Evolutionary conservation across 75 land plant species (phyloP).

Genomic region (Cupressus sempervirens): DNA sequence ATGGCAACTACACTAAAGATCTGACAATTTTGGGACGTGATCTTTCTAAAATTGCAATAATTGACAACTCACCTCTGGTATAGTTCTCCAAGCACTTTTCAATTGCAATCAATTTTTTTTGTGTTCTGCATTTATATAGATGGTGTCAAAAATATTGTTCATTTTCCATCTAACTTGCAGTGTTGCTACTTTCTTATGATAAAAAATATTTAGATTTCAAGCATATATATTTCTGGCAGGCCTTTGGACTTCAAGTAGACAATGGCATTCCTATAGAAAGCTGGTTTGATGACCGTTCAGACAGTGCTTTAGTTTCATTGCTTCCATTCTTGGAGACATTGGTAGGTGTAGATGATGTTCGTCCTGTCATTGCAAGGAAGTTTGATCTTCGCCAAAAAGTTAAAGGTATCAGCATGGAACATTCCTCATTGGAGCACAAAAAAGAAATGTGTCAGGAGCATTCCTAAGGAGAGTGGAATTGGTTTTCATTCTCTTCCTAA

Average conservation of each 20-base stretch:
- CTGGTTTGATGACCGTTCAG: constrained; percentile 76
- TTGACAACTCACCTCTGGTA: constrained; percentile 91
- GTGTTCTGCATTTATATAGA: not conserved
- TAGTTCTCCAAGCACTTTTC: not conserved
- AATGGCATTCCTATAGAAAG: constrained; percentile 88
- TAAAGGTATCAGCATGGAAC: constrained; percentile 19
- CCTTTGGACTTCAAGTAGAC: constrained; percentile 86
- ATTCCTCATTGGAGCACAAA: not conserved
- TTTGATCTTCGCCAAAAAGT: constrained; percentile 64
- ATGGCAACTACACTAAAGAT: constrained; percentile 79
- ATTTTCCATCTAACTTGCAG: not conserved
- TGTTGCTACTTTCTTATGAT: not conserved
- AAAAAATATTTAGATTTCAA: not conserved
- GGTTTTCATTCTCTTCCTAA: not conserved
- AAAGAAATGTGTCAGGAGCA: constrained; percentile 1
- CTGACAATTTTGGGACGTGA: constrained; percentile 82
- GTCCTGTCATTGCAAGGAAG: constrained; percentile 69
- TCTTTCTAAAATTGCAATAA: constrained; percentile 58
- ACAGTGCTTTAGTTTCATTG: constrained; percentile 45
- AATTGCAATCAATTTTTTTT: not conserved
- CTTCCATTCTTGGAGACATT: constrained; percentile 82
- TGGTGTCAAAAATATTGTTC: not conserved
- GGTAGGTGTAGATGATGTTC: constrained; percentile 68
- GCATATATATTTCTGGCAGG: constrained; percentile 28
- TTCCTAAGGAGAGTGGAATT: constrained; percentile 4